A percentile compares a stretch with the other conserved stretches of the same genome.
phyloP scores from a whole-genome alignment of 1,284 basidiomycete genomes.

The Irpex lacteus region DNA sequence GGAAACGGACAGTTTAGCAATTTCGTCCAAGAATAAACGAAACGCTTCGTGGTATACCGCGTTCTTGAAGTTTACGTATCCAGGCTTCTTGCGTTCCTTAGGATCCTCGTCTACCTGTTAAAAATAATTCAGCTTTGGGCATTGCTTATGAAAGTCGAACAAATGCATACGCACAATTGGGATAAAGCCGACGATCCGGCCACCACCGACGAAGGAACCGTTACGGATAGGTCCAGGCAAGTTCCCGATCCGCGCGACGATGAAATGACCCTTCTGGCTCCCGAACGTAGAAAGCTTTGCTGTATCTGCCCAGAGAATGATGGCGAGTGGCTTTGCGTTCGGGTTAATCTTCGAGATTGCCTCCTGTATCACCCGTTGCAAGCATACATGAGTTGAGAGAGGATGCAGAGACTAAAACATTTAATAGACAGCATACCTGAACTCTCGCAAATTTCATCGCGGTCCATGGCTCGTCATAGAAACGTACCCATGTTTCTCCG shows the following conservation, averaged over 20 bases:
- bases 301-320: conserved; percentile 43
- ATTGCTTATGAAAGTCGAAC: background rate
- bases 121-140: background rate
- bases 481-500: conserved; percentile 19
- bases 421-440: conserved; percentile 22
- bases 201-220: conserved; percentile 33
- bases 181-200: conserved; percentile 40
- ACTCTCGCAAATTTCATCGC: conserved; percentile 20
- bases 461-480: conserved; percentile 30
- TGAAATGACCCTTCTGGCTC: conserved; percentile 38
- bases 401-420: too few species aligned
- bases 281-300: conserved; percentile 41
- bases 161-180: conserved; percentile 34
- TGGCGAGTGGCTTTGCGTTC: conserved; percentile 23
- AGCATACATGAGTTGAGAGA: background rate
- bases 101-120: conserved; percentile 19
- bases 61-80: conserved; percentile 24
- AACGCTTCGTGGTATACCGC: conserved; percentile 30
- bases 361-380: background rate
- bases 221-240: conserved; percentile 36
- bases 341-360: conserved; percentile 16
- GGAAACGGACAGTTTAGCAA: conserved; percentile 14
- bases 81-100: conserved; percentile 14
- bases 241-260: conserved; percentile 36
- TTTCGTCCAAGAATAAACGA: conserved; percentile 18